These are phyloP conservation scores for Melastoma malabathricum DNA, from an alignment of 345 rosid species.

Conservation along the genomic window DNA sequence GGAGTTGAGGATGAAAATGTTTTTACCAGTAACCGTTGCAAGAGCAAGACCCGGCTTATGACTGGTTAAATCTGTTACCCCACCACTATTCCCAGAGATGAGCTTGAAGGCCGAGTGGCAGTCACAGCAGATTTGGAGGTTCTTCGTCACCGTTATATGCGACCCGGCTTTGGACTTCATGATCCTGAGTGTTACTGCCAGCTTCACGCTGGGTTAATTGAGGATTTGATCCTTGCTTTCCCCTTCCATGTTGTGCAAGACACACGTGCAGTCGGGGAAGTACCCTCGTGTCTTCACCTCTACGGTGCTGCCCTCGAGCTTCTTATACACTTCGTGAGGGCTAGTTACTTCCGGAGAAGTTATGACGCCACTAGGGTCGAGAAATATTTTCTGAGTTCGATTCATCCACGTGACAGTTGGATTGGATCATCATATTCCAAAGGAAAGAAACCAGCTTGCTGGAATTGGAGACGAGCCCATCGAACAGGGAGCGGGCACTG, in stretches of 20 bases:
- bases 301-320: slow-evolving; percentile 35
- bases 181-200: slow-evolving; percentile 71
- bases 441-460: slow-evolving; percentile 22
- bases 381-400: too few species aligned
- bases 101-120: slow-evolving; percentile 57
- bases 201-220: slow-evolving; percentile 62
- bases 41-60: slow-evolving; percentile 54
- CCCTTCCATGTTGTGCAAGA: slow-evolving; percentile 66
- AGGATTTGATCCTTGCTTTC: slow-evolving; percentile 59
- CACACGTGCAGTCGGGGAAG: slow-evolving; percentile 36
- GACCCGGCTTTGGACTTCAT: slow-evolving; percentile 41
- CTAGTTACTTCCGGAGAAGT: too few species aligned
- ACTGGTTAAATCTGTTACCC: slow-evolving; percentile 72
- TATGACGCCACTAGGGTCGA: too few species aligned
- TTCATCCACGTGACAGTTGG: too few species aligned
- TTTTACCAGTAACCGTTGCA: slow-evolving; percentile 67
- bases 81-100: slow-evolving; percentile 52
- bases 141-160: slow-evolving; percentile 50
- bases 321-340: slow-evolving; percentile 30
- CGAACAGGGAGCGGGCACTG: slow-evolving; percentile 22
- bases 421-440: slow-evolving; percentile 39
- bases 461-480: slow-evolving; percentile 1
- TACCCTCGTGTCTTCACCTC: slow-evolving; percentile 59
- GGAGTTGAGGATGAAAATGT: too few species aligned
- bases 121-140: slow-evolving; percentile 65